These are phyloP conservation scores for Peziza echinospora DNA, from an alignment of 495 filamentous ascomycete genomes.

Conservation along the genomic window DNA sequence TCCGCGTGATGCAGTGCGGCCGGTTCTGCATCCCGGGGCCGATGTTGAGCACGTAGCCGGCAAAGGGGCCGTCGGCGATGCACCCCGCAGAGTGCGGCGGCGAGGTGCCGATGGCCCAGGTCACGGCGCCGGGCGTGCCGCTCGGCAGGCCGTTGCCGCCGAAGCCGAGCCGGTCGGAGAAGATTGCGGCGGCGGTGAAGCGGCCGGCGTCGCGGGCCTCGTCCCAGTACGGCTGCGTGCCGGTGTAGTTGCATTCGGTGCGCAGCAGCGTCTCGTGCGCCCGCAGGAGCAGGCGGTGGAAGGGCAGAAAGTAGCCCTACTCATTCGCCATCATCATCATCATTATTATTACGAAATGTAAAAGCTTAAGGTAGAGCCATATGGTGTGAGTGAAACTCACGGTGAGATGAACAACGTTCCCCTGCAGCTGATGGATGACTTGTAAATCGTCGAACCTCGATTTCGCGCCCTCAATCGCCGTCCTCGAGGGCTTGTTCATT, in stretches of 20 bases:
- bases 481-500: conserved; percentile 20
- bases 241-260: conserved; percentile 22
- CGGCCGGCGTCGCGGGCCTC: conserved; percentile 24
- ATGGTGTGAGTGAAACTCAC: no score
- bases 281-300: conserved; percentile 16
- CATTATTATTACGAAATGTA: no score
- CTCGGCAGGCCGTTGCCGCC: conserved; percentile 26
- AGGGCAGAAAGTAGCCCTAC: conserved; percentile 20
- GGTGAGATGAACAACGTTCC: conserved; percentile 5
- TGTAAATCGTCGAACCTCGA: conserved; percentile 26
- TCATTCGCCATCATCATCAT: no score
- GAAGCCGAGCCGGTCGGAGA: conserved; percentile 22
- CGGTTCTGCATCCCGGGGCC: conserved; percentile 15
- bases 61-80: conserved; percentile 26
- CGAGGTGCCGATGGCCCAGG: neutral
- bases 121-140: neutral
- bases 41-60: conserved; percentile 14
- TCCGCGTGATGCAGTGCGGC: conserved; percentile 22
- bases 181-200: conserved; percentile 18
- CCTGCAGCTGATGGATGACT: conserved; percentile 12
- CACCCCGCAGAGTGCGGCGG: conserved; percentile 9
- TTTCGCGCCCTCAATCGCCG: conserved; percentile 17
- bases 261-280: conserved; percentile 19
- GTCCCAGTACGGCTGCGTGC: conserved; percentile 28
- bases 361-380: no score